These are phyloP conservation scores for Diplogelasinospora grovesii DNA, from an alignment of 495 filamentous ascomycete species.

Conservation along the genomic window DNA sequence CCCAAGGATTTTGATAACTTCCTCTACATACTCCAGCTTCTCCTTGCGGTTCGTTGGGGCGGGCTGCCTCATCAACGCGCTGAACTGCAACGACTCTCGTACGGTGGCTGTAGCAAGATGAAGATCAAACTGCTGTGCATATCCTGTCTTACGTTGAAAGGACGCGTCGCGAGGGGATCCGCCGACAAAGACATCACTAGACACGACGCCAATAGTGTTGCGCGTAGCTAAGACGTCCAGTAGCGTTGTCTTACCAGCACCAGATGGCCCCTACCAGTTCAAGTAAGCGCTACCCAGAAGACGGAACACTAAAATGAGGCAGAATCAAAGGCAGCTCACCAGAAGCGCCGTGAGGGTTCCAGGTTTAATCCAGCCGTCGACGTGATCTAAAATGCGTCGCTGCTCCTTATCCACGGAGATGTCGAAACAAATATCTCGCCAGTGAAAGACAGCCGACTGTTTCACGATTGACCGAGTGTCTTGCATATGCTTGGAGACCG, in stretches of 20 bases:
- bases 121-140: conserved; percentile 78
- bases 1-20: conserved; percentile 79
- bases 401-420: conserved; percentile 61
- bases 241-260: conserved; percentile 66
- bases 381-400: conserved; percentile 57
- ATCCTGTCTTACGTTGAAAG: conserved; percentile 73
- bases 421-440: conserved; percentile 67
- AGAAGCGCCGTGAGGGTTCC: conserved; percentile 71
- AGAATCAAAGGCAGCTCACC: conserved; percentile 49
- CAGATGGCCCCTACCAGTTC: conserved; percentile 53
- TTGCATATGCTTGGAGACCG: not conserved
- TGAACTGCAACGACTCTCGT: conserved; percentile 71
- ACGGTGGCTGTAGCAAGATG: conserved; percentile 76
- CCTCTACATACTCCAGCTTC: conserved; percentile 76
- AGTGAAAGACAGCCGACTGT: conserved; percentile 48
- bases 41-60: conserved; percentile 54
- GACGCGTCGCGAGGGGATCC: conserved; percentile 55
- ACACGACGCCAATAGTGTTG: conserved; percentile 58
- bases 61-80: conserved; percentile 73
- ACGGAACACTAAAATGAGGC: conserved; percentile 57
- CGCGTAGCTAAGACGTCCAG: conserved; percentile 62
- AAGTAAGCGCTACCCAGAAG: too few relatives aligned
- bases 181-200: conserved; percentile 68
- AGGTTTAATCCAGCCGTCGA: conserved; percentile 73
- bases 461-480: not conserved